A percentile compares a stretch with the other conserved stretches of the same genome.
These are phyloP conservation scores for Puccinia hordei DNA, from an alignment of 1,284 basidiomycete species.

Conservation along the genomic window DNA sequence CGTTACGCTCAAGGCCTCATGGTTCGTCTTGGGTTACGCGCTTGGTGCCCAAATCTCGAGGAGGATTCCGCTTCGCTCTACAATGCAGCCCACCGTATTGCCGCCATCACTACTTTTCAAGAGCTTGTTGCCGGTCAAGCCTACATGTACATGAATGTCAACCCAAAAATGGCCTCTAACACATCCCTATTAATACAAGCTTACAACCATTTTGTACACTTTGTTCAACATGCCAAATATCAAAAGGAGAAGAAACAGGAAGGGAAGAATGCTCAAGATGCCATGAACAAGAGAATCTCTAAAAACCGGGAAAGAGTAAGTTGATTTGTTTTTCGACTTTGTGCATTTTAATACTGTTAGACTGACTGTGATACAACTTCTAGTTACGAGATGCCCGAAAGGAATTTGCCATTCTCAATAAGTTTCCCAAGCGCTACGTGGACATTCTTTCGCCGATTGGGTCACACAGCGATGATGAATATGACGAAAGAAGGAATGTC, in stretches of 20 bases:
- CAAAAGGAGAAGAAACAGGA: conserved; percentile 10
- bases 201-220: neutral
- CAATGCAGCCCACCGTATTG: too few relatives aligned
- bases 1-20: too few relatives aligned
- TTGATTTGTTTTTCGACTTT: neutral
- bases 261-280: conserved; percentile 15
- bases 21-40: conserved; percentile 15
- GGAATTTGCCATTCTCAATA: neutral
- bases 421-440: neutral
- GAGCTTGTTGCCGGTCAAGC: too few relatives aligned
- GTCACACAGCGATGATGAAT: conserved; percentile 30
- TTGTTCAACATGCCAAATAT: neutral
- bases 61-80: neutral
- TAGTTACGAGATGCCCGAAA: conserved; percentile 1
- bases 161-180: too few relatives aligned
- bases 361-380: neutral
- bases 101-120: too few relatives aligned
- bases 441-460: neutral
- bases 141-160: too few relatives aligned
- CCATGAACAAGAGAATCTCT: neutral
- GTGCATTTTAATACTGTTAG: neutral
- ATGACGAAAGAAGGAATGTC: neutral
- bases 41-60: conserved; percentile 28
- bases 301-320: conserved; percentile 28
- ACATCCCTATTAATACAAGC: neutral